phyloP scores from a whole-genome alignment of 164 flowering plant genomes.

The Nymphaea thermarum region DNA sequence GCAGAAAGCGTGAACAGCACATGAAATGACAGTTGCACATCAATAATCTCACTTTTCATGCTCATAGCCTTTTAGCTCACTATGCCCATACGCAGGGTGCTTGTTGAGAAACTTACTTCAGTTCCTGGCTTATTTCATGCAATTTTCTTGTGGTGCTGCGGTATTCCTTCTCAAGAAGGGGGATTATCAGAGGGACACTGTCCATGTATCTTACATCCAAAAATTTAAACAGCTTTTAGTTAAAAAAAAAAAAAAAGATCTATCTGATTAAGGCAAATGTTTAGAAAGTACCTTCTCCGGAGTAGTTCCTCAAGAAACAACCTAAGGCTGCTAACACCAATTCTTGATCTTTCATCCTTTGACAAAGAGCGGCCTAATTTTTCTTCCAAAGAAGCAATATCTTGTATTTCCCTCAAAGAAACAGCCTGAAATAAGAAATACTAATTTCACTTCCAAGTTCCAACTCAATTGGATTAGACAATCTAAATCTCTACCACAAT shows the following conservation, averaged over 20 bases:
- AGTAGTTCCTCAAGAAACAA: conserved; percentile 77
- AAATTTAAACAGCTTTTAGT: conserved; percentile 7
- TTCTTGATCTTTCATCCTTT: conserved; percentile 73
- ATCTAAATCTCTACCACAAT: too few species aligned
- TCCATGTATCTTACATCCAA: conserved; percentile 66
- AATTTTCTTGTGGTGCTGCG: conserved; percentile 60
- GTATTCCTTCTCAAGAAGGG: conserved; percentile 90
- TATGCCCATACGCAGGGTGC: background rate
- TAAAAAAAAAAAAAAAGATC: background rate
- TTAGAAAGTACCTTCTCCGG: conserved; percentile 45
- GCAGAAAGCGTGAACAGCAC: too few species aligned
- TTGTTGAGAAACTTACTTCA: conserved; percentile 37
- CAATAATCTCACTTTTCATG: too few species aligned
- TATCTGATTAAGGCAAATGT: background rate
- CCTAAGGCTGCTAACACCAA: conserved; percentile 86
- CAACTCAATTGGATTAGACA: too few species aligned
- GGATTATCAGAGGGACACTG: conserved; percentile 74
- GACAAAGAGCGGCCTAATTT: conserved; percentile 72
- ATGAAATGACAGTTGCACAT: too few species aligned
- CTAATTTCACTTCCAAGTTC: background rate
- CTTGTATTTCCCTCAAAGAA: conserved; percentile 72
- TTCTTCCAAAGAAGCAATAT: conserved; percentile 63
- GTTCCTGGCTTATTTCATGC: conserved; percentile 65
- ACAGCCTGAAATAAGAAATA: conserved; percentile 39
- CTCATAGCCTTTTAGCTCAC: too few species aligned